These are phyloP conservation scores for Globisporangium nagaii DNA, from an alignment of 352 stramenopile species.

Conservation along the genomic window DNA sequence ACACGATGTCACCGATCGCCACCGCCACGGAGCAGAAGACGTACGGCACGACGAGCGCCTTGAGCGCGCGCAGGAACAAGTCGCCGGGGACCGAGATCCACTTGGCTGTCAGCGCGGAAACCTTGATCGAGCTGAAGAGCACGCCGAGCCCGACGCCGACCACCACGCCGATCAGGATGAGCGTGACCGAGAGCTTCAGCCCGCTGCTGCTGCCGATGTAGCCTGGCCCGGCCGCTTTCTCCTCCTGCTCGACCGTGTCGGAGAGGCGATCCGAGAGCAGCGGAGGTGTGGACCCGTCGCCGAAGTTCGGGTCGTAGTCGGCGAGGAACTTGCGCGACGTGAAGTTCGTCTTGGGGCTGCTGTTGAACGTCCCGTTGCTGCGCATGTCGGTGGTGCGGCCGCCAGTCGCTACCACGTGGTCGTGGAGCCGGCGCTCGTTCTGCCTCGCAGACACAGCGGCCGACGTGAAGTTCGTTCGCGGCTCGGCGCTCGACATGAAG, in stretches of 20 bases:
- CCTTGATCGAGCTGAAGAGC: conserved; percentile 30
- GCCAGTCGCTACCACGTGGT: neutral
- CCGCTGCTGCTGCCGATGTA: conserved; percentile 31
- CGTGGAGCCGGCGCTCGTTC: neutral
- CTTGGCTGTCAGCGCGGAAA: conserved; percentile 32
- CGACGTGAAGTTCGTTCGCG: conserved; percentile 5
- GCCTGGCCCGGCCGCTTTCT: neutral
- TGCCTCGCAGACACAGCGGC: neutral
- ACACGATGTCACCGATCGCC: conserved; percentile 69
- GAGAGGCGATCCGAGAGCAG: conserved; percentile 12
- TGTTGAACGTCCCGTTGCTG: conserved; percentile 13
- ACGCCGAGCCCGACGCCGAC: conserved; percentile 49
- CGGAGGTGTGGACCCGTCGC: conserved; percentile 2
- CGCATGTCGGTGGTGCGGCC: neutral
- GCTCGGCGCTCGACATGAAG: conserved; percentile 18
- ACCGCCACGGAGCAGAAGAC: conserved; percentile 79
- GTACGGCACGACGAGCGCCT: conserved; percentile 73
- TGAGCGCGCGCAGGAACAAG: conserved; percentile 71
- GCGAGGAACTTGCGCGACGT: conserved; percentile 16
- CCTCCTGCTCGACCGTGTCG: neutral
- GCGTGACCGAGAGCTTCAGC: conserved; percentile 41
- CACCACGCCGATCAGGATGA: conserved; percentile 46
- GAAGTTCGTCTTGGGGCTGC: conserved; percentile 43
- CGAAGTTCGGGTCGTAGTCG: neutral
- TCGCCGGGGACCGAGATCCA: conserved; percentile 72